Evolutionary conservation across 768 basidiomycete genomes (phyloP).

Genomic region (Russula virescens): DNA sequence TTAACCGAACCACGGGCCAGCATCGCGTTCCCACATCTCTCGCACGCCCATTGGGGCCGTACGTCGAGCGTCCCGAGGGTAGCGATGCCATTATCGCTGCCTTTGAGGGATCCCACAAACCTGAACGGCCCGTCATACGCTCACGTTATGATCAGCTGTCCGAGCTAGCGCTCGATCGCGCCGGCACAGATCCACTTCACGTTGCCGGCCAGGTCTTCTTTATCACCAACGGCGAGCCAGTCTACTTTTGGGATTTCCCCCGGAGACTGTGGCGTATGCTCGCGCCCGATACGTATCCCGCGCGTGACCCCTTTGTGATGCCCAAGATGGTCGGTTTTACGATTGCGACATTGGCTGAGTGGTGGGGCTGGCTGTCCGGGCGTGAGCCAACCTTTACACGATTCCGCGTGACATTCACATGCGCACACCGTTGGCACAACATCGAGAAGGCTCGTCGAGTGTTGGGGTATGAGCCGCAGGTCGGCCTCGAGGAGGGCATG

Average conservation of each 20-base stretch:
- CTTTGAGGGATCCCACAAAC: conserved; percentile 46
- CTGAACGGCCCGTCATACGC: conserved; percentile 53
- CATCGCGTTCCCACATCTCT: conserved; percentile 70
- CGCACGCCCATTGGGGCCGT: conserved; percentile 82
- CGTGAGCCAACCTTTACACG: conserved; percentile 81
- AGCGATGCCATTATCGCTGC: conserved; percentile 51
- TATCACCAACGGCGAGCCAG: conserved; percentile 95
- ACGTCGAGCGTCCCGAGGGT: conserved; percentile 52
- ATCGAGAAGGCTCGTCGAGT: conserved; percentile 90
- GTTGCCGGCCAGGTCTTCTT: conserved; percentile 94
- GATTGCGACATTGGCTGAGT: conserved; percentile 69
- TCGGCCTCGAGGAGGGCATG: conserved; percentile 85
- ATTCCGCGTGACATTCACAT: conserved; percentile 77
- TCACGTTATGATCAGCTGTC: conserved; percentile 81
- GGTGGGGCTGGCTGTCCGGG: conserved; percentile 64
- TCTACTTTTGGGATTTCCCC: conserved; percentile 94
- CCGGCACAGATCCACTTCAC: conserved; percentile 52
- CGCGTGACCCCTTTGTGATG: conserved; percentile 48
- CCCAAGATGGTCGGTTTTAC: conserved; percentile 61
- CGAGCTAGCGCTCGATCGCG: conserved; percentile 47
- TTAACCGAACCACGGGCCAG: conserved; percentile 59
- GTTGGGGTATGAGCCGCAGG: conserved; percentile 88
- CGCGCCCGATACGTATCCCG: conserved; percentile 41
- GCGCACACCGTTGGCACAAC: conserved; percentile 81
- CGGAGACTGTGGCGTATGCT: conserved; percentile 67